phyloP scores from a whole-genome alignment of 495 filamentous ascomycete species.

The Podospora conica region DNA sequence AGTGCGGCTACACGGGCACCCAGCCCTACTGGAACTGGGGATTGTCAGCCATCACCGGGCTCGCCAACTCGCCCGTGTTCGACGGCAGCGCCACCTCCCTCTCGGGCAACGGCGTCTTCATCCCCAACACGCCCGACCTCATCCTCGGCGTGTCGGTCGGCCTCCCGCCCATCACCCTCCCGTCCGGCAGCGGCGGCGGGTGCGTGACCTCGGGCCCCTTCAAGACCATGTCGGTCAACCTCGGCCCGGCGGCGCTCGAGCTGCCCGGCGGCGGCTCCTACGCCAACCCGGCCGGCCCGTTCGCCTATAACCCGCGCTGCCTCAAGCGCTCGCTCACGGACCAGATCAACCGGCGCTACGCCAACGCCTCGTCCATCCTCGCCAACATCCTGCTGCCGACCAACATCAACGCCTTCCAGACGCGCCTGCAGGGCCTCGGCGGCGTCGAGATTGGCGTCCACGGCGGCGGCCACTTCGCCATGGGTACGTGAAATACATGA shows the following conservation, averaged over 20 bases:
- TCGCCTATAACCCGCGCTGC: conserved; percentile 53
- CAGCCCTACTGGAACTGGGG: conserved; percentile 26
- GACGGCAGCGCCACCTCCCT: conserved; percentile 24
- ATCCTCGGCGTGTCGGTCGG: conserved; percentile 21
- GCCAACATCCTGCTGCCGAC: conserved; percentile 24
- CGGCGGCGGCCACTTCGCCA: conserved; percentile 56
- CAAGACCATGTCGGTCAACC: conserved; percentile 39
- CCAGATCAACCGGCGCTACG: conserved; percentile 5
- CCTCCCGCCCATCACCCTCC: conserved; percentile 29
- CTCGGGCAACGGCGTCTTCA: conserved; percentile 33
- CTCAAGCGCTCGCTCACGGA: conserved; percentile 40
- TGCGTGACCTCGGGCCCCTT: conserved; percentile 58
- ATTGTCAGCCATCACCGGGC: conserved; percentile 31
- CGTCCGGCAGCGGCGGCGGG: conserved; percentile 52
- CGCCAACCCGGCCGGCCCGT: conserved; percentile 10
- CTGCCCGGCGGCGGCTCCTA: conserved; percentile 2
- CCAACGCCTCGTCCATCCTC: conserved; percentile 8
- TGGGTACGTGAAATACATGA: too few relatives aligned
- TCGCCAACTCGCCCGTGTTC: conserved; percentile 19
- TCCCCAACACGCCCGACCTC: conserved; percentile 26
- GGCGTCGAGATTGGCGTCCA: conserved; percentile 50
- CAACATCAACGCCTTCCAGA: conserved; percentile 46
- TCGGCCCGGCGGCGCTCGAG: conserved; percentile 9
- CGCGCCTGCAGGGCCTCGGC: conserved; percentile 46
- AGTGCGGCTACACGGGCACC: conserved; percentile 59